These are phyloP conservation scores for Fusarium aywerte DNA, from an alignment of 2,329 filamentous ascomycete species.

Conservation along the genomic window DNA sequence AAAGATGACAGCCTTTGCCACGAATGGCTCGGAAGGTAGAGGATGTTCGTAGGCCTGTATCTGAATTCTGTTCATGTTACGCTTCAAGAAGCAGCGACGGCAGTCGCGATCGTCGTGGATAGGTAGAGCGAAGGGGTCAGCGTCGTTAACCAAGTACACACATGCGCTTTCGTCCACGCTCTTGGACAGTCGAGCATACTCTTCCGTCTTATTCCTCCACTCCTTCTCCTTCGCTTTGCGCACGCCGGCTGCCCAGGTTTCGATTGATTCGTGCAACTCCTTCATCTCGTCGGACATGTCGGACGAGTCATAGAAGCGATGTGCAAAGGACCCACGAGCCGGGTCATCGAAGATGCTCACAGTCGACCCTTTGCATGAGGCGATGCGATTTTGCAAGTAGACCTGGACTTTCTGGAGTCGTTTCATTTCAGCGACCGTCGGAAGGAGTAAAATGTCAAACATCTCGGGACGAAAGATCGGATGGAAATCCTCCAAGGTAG, in stretches of 20 bases:
- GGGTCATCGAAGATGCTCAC: slow-evolving; percentile 43
- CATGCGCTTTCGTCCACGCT: slow-evolving; percentile 49
- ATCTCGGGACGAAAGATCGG: slow-evolving; percentile 40
- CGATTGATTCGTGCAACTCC: slow-evolving; percentile 41
- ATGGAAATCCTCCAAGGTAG: slow-evolving; percentile 36
- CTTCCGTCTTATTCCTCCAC: slow-evolving; percentile 46
- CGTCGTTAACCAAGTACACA: slow-evolving; percentile 43
- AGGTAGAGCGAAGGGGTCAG: slow-evolving; percentile 14
- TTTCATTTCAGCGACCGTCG: slow-evolving; percentile 32
- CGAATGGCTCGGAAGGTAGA: slow-evolving; percentile 49
- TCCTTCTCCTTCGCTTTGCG: slow-evolving; percentile 47
- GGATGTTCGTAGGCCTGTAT: slow-evolving; percentile 56
- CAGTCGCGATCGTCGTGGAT: slow-evolving; percentile 47
- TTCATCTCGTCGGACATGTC: slow-evolving; percentile 22
- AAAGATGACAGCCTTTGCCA: slow-evolving; percentile 53
- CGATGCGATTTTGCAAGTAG: slow-evolving; percentile 37
- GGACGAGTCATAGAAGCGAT: slow-evolving; percentile 44
- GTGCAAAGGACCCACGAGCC: slow-evolving; percentile 43
- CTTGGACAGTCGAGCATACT: slow-evolving; percentile 49
- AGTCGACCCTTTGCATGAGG: slow-evolving; percentile 14
- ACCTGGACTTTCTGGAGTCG: slow-evolving; percentile 36
- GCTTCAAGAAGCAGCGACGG: slow-evolving; percentile 50
- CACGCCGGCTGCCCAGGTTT: slow-evolving; percentile 28
- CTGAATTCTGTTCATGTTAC: slow-evolving; percentile 45
- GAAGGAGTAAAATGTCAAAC: slow-evolving; percentile 36